Evolutionary conservation across 768 basidiomycete species (phyloP).

Genomic region (Boletus sp.): DNA sequence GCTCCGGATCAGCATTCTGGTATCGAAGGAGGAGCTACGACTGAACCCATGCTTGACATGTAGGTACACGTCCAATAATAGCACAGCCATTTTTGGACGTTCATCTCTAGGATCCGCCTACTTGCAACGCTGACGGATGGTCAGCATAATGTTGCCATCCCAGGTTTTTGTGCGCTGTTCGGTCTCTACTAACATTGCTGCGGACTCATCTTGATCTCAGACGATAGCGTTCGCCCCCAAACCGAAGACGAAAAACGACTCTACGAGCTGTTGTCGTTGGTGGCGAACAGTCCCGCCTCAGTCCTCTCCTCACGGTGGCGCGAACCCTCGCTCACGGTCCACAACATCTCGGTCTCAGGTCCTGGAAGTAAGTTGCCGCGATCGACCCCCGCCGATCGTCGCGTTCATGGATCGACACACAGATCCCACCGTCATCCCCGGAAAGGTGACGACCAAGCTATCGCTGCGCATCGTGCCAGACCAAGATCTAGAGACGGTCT

Average conservation of each 20-base stretch:
- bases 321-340: constrained; percentile 87
- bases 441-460: constrained; percentile 76
- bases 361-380: constrained; percentile 57
- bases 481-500: constrained; percentile 74
- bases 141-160: constrained; percentile 61
- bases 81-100: background rate
- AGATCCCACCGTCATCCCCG: constrained; percentile 91
- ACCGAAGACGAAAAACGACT: constrained; percentile 64
- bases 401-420: background rate
- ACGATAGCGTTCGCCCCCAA: constrained; percentile 72
- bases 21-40: constrained; percentile 84
- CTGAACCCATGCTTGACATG: constrained; percentile 95
- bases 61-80: constrained; percentile 31
- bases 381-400: background rate
- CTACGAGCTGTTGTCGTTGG: constrained; percentile 65
- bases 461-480: constrained; percentile 95
- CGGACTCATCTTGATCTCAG: constrained; percentile 36
- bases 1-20: constrained; percentile 90
- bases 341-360: constrained; percentile 80
- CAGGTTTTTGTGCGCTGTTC: constrained; percentile 72
- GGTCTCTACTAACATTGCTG: background rate
- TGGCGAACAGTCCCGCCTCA: constrained; percentile 66
- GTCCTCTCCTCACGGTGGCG: constrained; percentile 81
- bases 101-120: constrained; percentile 61
- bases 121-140: constrained; percentile 67